phyloP scores from a whole-genome alignment of 2,329 filamentous ascomycete genomes.

The Fusarium incarnatum region DNA sequence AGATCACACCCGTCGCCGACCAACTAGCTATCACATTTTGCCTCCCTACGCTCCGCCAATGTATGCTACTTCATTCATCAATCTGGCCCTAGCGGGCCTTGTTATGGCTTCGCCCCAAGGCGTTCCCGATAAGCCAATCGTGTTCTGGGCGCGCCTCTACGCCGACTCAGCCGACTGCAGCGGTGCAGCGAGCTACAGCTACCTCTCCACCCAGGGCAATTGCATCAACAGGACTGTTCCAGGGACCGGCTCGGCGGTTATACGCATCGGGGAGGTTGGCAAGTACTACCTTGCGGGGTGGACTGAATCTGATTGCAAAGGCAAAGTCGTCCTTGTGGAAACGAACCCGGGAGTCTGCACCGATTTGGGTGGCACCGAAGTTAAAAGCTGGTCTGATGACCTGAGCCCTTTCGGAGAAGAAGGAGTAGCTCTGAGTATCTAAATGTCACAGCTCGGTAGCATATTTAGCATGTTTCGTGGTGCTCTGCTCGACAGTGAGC shows the following conservation, averaged over 20 bases:
- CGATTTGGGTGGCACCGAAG: not conserved
- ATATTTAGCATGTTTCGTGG: no score
- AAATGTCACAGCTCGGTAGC: not conserved
- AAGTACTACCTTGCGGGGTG: not conserved
- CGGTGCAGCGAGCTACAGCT: not conserved
- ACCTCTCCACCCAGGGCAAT: not conserved
- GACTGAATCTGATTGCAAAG: not conserved
- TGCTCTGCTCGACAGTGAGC: no score
- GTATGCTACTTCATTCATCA: not conserved
- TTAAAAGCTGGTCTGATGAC: conserved; percentile 1
- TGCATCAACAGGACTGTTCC: not conserved
- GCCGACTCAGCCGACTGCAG: not conserved
- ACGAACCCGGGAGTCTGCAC: not conserved
- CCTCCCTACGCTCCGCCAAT: not conserved
- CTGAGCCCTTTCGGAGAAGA: not conserved
- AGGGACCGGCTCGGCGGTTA: not conserved
- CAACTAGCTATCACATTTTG: not conserved
- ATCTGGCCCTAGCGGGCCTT: not conserved
- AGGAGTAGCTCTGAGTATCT: not conserved
- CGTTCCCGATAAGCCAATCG: not conserved
- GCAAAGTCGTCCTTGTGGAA: not conserved
- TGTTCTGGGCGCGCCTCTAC: not conserved
- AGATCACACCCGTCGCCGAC: not conserved
- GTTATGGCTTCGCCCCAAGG: not conserved
- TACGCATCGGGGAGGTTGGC: not conserved